Evolutionary conservation across 2,329 filamentous ascomycete genomes (phyloP).

Genomic region (Aspergillus quadricinctus): DNA sequence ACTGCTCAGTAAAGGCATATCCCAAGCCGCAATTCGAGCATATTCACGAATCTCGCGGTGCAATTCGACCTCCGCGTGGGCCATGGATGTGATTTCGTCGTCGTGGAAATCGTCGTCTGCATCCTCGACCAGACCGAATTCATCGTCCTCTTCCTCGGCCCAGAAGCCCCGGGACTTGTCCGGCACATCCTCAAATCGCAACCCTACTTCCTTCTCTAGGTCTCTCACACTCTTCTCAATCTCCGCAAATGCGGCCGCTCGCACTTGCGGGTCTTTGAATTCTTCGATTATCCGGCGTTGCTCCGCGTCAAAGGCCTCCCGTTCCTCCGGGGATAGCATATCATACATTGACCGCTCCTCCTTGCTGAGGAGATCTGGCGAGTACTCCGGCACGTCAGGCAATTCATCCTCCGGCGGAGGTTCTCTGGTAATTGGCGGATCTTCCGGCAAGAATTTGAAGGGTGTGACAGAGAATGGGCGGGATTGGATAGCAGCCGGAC

Average conservation of each 20-base stretch:
- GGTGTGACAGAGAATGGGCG: conserved; percentile 35
- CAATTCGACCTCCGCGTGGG: conserved; percentile 81
- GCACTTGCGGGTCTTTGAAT: conserved; percentile 32
- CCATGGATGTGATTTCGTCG: conserved; percentile 78
- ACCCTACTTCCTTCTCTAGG: conserved; percentile 27
- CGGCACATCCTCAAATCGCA: conserved; percentile 26
- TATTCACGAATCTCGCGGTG: conserved; percentile 87
- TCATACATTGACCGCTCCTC: conserved; percentile 37
- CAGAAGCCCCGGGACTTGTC: conserved; percentile 35
- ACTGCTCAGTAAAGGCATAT: conserved; percentile 89
- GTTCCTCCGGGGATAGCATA: conserved; percentile 35
- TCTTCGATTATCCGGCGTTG: conserved; percentile 33
- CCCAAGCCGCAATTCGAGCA: conserved; percentile 82
- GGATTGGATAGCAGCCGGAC: conserved; percentile 17
- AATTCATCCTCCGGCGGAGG: conserved; percentile 23
- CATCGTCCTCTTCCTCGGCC: conserved; percentile 43
- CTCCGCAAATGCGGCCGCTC: conserved; percentile 25
- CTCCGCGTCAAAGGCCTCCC: conserved; percentile 32
- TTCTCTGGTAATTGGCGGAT: conserved; percentile 27
- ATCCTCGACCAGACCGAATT: conserved; percentile 46
- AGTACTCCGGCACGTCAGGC: conserved; percentile 32
- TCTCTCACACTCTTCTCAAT: conserved; percentile 29
- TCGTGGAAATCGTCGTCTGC: conserved; percentile 58
- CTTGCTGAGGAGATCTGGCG: conserved; percentile 29
- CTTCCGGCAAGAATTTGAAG: conserved; percentile 29